Evolutionary conservation across 345 rosid species (phyloP).

Genomic region (Salix suchowensis): DNA sequence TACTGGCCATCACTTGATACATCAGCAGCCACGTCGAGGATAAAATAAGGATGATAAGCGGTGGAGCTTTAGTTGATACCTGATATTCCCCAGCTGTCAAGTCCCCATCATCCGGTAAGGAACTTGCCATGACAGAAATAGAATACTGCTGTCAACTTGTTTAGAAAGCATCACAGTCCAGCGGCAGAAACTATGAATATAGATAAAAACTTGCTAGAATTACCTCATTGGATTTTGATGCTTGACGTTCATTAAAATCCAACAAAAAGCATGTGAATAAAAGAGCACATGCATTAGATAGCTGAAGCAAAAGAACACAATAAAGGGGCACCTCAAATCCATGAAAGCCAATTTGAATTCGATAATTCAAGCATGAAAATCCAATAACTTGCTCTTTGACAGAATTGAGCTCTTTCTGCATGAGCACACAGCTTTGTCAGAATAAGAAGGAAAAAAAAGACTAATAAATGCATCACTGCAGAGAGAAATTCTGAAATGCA

Average conservation of each 20-base stretch:
- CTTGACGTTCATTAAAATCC: neutral
- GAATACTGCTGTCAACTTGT: neutral
- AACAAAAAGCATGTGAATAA: neutral
- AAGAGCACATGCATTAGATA: neutral
- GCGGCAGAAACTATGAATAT: neutral
- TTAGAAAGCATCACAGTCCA: neutral
- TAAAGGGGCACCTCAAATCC: neutral
- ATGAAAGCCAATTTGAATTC: neutral
- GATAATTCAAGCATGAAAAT: neutral
- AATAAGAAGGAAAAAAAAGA: neutral
- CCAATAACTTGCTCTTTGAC: neutral
- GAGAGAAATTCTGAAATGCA: neutral
- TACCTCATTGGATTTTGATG: neutral
- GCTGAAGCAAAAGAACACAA: neutral
- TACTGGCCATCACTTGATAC: neutral
- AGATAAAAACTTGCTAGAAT: neutral
- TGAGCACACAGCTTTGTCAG: neutral
- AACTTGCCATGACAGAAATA: neutral
- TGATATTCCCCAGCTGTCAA: neutral
- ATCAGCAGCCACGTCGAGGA: neutral
- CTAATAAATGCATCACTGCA: neutral
- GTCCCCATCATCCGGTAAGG: neutral
- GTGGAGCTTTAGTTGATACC: neutral
- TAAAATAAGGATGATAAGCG: neutral
- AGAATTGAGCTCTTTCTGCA: neutral